Evolutionary conservation across 2,329 filamentous ascomycete species (phyloP), one percentile per base, ranked within the genome.

Genomic region (Fusarium verrucosum): DNA sequence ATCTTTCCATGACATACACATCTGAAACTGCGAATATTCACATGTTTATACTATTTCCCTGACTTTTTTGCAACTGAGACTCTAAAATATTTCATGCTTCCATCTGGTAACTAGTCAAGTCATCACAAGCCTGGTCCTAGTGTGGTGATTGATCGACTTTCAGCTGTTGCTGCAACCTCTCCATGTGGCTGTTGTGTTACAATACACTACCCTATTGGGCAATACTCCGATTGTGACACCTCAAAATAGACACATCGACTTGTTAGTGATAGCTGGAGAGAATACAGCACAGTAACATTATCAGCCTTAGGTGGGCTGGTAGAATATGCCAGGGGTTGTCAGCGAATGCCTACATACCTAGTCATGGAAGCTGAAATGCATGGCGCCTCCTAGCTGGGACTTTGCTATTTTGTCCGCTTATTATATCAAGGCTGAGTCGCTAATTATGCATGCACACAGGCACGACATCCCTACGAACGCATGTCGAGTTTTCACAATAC

Each of bases 201-300:
- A 52, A 49, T 46, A 35, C 41, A 14, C 43, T 61, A 50, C 58
- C 57, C 40, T 30, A 68, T 71, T 70, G 66, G 63, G 58, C 40
- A 53, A 56, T 50, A 50, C 37, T 38, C 37, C 52, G 41, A 59
- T 56, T 62, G 55, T 57, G 54, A 52, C 56, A 64, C 62, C 62
- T 42, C 22, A 25, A 57, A 59, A 40, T 28, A 59, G 50, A 63
- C 46, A 53, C 42, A 59, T 66, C 55, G 35, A 61, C 36, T 26
- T 47, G 33, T 32, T 46, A 55, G 56, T 43, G 36, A 36, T 22
- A 16, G 19, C 17, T 10, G 50, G 40, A 52, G 55, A 50, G 37
- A 45, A 47, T n/a, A n/a, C n/a, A n/a, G 42, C 46, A 45, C 37
- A 40, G 54, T 40, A 25, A 30, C 38, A 36, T 60, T 37, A 36